Percentiles rank a stretch among this genome's conserved stretches.
Evolutionary conservation across 2,329 filamentous ascomycete species (phyloP).

Genomic region (Trichoderma asperellum): DNA sequence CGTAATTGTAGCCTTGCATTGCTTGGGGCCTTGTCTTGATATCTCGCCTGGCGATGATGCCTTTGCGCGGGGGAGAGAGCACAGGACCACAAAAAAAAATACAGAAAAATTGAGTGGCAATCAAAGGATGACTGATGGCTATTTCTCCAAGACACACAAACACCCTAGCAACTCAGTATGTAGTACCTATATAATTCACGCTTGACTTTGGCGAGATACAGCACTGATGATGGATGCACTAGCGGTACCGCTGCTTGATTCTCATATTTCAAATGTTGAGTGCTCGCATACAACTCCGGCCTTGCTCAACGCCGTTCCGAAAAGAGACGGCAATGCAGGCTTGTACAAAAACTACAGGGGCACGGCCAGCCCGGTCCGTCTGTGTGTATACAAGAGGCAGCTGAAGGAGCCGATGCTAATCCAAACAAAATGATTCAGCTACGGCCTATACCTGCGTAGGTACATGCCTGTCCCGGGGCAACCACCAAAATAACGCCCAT

Average conservation of each 20-base stretch:
- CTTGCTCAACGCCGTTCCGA: constrained; percentile 9
- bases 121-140: not conserved
- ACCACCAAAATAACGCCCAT: not conserved
- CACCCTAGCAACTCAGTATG: no score
- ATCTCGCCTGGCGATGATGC: not conserved
- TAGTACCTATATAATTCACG: not conserved
- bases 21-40: not conserved
- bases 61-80: not conserved
- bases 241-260: no score
- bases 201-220: not conserved
- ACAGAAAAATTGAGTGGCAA: not conserved
- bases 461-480: not conserved
- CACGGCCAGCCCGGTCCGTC: not conserved
- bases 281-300: constrained; percentile 19
- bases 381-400: not conserved
- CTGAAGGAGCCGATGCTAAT: not conserved
- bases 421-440: not conserved
- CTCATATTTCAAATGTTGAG: constrained; percentile 9
- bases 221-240: not conserved
- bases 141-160: not conserved
- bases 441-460: no score
- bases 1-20: constrained; percentile 15
- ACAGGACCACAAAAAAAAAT: not conserved
- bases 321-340: constrained; percentile 1
- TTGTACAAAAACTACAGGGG: not conserved